These are phyloP conservation scores for Myxozyma kluyveri DNA, from an alignment of 805 yeast species.

Conservation along the genomic window DNA sequence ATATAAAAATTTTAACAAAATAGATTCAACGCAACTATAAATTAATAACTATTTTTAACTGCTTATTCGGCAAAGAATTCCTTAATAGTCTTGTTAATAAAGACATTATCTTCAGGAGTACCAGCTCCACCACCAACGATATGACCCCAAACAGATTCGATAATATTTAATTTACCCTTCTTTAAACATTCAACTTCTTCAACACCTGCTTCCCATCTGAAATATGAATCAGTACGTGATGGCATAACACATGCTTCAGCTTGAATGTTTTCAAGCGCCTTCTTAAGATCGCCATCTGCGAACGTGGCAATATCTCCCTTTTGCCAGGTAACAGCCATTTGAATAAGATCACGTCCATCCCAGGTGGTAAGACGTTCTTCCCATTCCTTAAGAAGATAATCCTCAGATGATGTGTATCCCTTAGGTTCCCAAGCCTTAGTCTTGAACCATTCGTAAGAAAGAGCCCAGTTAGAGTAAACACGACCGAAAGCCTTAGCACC, in stretches of 20 bases:
- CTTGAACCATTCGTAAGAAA: constrained; percentile 29
- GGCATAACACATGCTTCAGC: constrained; percentile 29
- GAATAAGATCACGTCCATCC: constrained; percentile 28
- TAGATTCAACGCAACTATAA: too few species aligned
- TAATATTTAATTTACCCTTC: constrained; percentile 24
- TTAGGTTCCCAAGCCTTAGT: constrained; percentile 26
- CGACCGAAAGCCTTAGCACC: constrained; percentile 30
- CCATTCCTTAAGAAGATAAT: constrained; percentile 24
- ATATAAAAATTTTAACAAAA: background rate
- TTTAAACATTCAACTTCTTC: constrained; percentile 26
- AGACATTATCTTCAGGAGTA: constrained; percentile 20
- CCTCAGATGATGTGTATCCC: constrained; percentile 28
- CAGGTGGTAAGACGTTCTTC: constrained; percentile 26
- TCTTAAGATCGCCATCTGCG: constrained; percentile 24
- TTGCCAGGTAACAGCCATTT: constrained; percentile 30
- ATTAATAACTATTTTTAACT: background rate
- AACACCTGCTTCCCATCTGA: constrained; percentile 26
- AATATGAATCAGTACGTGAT: constrained; percentile 26
- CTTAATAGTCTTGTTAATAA: constrained; percentile 18
- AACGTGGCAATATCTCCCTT: constrained; percentile 28
- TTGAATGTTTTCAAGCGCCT: constrained; percentile 23
- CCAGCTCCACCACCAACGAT: constrained; percentile 29
- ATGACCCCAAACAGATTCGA: constrained; percentile 30
- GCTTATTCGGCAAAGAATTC: constrained; percentile 17
- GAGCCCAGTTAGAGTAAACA: constrained; percentile 31